Conservation (phyloP, 352 stramenopile species). For the Pythium coloratum region DNA sequence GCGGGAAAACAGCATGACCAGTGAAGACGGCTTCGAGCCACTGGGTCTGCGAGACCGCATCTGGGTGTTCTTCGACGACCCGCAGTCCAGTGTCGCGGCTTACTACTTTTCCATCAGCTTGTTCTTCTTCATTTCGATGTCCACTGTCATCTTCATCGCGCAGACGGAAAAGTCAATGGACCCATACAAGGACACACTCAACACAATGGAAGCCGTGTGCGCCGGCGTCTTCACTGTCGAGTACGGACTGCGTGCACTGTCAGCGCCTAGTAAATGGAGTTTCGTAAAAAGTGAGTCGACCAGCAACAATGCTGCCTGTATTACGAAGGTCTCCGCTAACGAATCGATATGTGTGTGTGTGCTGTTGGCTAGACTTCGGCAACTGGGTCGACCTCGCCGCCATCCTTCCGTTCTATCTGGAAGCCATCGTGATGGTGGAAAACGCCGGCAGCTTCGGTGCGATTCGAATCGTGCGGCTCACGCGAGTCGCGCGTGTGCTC, state of each 20-base stretch:
- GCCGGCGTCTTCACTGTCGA: slow-evolving; percentile 64
- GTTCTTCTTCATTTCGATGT: slow-evolving; percentile 66
- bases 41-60: slow-evolving; percentile 23
- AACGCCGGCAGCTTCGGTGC: slow-evolving; percentile 66
- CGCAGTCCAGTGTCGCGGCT: slow-evolving; percentile 54
- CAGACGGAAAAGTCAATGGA: slow-evolving; percentile 58
- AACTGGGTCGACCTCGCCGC: slow-evolving; percentile 85
- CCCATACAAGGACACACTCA: slow-evolving; percentile 35
- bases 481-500: slow-evolving; percentile 78
- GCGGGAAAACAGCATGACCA: not conserved
- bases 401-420: slow-evolving; percentile 87
- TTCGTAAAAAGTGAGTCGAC: slow-evolving; percentile 52
- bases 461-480: slow-evolving; percentile 84
- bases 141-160: slow-evolving; percentile 65
- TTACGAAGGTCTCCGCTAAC: not conserved
- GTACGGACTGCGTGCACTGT: slow-evolving; percentile 47
- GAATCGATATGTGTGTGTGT: not conserved
- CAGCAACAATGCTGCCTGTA: not conserved
- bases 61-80: slow-evolving; percentile 71
- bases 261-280: slow-evolving; percentile 41
- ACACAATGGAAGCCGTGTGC: slow-evolving; percentile 48
- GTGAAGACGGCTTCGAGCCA: slow-evolving; percentile 10
- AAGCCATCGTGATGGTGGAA: slow-evolving; percentile 62
- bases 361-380: slow-evolving; percentile 40
- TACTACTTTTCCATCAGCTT: slow-evolving; percentile 65